These are phyloP conservation scores for Seiridium unicorne DNA, from an alignment of 2,329 filamentous ascomycete genomes.

Conservation along the genomic window DNA sequence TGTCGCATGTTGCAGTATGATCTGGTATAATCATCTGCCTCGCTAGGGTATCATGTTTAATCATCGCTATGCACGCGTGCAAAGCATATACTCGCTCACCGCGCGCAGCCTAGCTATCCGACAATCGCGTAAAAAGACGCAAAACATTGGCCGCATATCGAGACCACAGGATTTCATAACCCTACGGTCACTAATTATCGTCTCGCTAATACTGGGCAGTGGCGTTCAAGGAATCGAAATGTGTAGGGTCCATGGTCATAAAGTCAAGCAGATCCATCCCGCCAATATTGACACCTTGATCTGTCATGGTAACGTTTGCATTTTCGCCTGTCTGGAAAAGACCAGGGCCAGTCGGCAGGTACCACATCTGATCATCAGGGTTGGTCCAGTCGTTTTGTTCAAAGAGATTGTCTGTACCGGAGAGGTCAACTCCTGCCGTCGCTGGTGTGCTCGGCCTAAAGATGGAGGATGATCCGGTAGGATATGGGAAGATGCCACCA, in stretches of 20 bases:
- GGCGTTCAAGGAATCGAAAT: neutral
- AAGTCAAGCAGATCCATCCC: constrained; percentile 67
- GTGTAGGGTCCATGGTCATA: constrained; percentile 54
- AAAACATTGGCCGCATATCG: no score
- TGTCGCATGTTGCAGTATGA: no score
- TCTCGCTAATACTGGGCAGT: neutral
- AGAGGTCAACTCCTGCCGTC: constrained; percentile 24
- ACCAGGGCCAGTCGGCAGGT: constrained; percentile 60
- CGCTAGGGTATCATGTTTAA: no score
- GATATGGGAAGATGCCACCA: constrained; percentile 53
- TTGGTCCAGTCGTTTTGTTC: constrained; percentile 49
- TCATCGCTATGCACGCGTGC: no score
- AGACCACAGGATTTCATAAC: no score
- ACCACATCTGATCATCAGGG: constrained; percentile 63
- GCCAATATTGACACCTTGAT: constrained; percentile 65
- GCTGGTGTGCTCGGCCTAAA: constrained; percentile 51
- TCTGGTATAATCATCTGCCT: no score
- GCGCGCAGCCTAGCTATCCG: no score
- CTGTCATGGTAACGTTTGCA: constrained; percentile 62
- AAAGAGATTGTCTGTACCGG: constrained; percentile 40
- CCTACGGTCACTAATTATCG: neutral
- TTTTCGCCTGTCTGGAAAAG: constrained; percentile 63
- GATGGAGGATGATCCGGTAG: constrained; percentile 41
- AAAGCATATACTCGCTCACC: no score
- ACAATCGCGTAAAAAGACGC: no score